Evolutionary conservation across 768 basidiomycete genomes (phyloP), one percentile per base, ranked within the genome.

Genomic region (Boletus rufocinnamomeus): DNA sequence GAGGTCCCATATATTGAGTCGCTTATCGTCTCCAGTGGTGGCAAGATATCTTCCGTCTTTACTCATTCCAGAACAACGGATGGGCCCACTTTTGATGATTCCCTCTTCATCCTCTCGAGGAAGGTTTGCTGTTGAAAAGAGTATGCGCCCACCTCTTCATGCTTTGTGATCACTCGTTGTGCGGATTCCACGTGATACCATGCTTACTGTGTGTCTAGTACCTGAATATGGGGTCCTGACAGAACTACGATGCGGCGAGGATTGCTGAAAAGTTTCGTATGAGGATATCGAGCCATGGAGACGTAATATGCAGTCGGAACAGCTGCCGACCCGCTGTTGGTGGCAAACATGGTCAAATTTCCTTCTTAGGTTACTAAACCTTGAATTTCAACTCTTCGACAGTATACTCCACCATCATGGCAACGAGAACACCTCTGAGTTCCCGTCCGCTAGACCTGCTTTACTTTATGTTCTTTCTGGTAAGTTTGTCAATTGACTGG

Each of bases 1-100:
- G 8, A 93, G 63, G 30, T 80, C 76, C 87, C 90, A 95, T 11
- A 96, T 78, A 62, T 82, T 87, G 64, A 98, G 75, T 52, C 73
- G 72, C 74, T 98, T 98, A 72, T 95, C 91, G 54, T 96, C 94
- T 9, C 83, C 86, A 0, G 79, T 75, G 2, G 88, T 88, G 6
- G 84, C 82, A 17, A 93, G 72, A 63, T 85, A 80, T 32, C 60
- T 71, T 54, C 72, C 76, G 0, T 72, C 70, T 7, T 60, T 52
- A 64, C 84, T 82, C 6, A 86, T 69, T 1, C 81, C 84, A 19
- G 82, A 80, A 63, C 84, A 87, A 50, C 83, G 78, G 46, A 92
- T 75, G 4, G 83, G 83, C 0, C 86, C 86, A 8, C 82, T 76
- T 59, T 80, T 80, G 23, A 77, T 41, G 3, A 81, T 43, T 5